These are phyloP conservation scores for Verticillium klebahnii DNA, from an alignment of 2,329 filamentous ascomycete genomes.

Conservation along the genomic window DNA sequence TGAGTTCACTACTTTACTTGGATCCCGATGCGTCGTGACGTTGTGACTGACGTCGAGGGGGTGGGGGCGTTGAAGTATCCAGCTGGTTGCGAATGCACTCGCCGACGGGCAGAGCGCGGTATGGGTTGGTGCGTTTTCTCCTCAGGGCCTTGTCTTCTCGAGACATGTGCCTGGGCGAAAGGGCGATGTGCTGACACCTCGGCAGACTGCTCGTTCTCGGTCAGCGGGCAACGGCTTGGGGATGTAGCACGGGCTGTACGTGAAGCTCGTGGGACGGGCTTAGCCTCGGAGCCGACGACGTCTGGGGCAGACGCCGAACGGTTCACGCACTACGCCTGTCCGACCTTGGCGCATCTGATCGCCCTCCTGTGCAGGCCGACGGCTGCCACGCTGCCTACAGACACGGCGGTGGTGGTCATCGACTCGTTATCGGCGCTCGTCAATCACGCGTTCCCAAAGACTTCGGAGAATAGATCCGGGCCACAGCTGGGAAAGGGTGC, in stretches of 20 bases:
- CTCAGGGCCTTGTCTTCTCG: constrained; percentile 5
- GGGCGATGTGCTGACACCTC: not conserved
- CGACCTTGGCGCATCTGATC: constrained; percentile 67
- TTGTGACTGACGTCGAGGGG: not conserved
- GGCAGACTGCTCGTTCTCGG: constrained; percentile 34
- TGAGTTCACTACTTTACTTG: constrained; percentile 35
- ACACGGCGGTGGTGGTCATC: constrained; percentile 67
- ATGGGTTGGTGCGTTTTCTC: constrained; percentile 67
- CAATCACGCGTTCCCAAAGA: constrained; percentile 69
- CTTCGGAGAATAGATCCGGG: constrained; percentile 27
- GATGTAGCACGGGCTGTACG: constrained; percentile 17
- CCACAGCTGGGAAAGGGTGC: not conserved
- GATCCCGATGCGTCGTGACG: not conserved
- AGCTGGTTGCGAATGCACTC: constrained; percentile 62
- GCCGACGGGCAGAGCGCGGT: constrained; percentile 58
- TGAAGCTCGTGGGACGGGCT: constrained; percentile 4
- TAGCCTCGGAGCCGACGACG: not conserved
- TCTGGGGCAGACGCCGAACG: constrained; percentile 8
- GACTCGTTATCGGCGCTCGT: constrained; percentile 75
- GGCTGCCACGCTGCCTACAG: constrained; percentile 53
- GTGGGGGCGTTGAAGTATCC: constrained; percentile 49
- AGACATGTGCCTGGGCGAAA: not conserved
- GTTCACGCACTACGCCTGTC: constrained; percentile 46
- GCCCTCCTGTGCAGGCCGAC: constrained; percentile 69
- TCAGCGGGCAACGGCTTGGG: constrained; percentile 31